Conservation (phyloP, 306 rosid genomes). For the Ormosia emarginata region DNA sequence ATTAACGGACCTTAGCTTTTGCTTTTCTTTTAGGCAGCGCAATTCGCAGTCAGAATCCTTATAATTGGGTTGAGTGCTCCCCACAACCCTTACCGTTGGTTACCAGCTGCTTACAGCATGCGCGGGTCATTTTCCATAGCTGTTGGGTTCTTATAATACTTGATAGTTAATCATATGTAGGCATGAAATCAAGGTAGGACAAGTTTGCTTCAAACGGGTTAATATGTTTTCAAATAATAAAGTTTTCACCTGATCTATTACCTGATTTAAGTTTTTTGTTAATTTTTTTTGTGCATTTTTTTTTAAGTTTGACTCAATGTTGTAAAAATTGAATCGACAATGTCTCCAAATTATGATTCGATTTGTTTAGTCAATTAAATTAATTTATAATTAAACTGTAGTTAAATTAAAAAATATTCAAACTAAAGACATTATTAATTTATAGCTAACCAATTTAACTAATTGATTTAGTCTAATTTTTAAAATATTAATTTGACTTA, state of each 20-base stretch:
- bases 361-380: no score
- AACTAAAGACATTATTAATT: no score
- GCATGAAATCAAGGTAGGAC: background rate
- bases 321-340: no score
- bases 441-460: no score
- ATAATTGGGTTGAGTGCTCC: constrained; percentile 12
- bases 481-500: no score
- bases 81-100: background rate
- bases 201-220: background rate
- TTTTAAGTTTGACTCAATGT: no score
- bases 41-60: constrained; percentile 22
- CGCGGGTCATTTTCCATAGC: background rate
- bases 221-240: no score
- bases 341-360: no score
- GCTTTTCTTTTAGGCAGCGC: constrained; percentile 8
- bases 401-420: no score
- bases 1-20: background rate
- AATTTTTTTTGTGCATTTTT: no score
- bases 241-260: background rate
- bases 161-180: background rate
- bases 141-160: background rate
- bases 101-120: background rate
- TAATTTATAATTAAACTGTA: no score
- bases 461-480: no score
- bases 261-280: background rate